Evolutionary conservation across 2,329 filamentous ascomycete genomes (phyloP).

Genomic region (Parastagonospora avenae): DNA sequence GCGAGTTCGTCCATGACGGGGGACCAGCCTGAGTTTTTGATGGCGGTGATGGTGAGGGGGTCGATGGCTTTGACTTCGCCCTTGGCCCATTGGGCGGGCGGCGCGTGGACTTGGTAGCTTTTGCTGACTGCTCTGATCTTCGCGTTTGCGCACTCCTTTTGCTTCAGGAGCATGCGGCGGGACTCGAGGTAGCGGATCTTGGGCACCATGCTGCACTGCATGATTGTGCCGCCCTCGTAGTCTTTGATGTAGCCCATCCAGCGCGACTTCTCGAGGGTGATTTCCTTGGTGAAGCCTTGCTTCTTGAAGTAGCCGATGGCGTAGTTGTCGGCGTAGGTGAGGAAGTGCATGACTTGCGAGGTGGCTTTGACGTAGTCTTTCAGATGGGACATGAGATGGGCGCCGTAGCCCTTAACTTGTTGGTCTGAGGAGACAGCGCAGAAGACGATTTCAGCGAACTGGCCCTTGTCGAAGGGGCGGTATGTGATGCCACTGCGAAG

Average conservation of each 20-base stretch:
- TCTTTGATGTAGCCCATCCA: conserved; percentile 99
- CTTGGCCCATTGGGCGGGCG: conserved; percentile 84
- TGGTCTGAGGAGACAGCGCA: conserved; percentile 97
- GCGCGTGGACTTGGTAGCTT: conserved; percentile 83
- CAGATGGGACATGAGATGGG: conserved; percentile 95
- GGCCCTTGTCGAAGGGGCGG: conserved; percentile 86
- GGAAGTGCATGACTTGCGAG: conserved; percentile 95
- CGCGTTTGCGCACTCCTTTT: conserved; percentile 92
- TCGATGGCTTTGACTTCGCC: conserved; percentile 72
- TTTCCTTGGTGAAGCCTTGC: conserved; percentile 98
- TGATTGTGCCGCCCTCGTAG: conserved; percentile 97
- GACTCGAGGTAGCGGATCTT: conserved; percentile 92
- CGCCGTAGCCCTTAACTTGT: conserved; percentile 97
- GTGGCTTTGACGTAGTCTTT: conserved; percentile 99
- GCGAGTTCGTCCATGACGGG: conserved; percentile 97
- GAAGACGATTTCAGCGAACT: conserved; percentile 98
- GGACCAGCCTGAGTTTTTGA: conserved; percentile 90
- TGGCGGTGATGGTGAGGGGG: conserved; percentile 83
- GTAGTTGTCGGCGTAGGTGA: conserved; percentile 98
- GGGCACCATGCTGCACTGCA: conserved; percentile 98
- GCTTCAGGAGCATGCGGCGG: conserved; percentile 92
- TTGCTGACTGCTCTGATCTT: conserved; percentile 93
- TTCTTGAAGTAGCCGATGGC: conserved; percentile 99
- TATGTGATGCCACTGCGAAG: conserved; percentile 84
- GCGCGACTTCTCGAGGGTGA: conserved; percentile 83